Base-by-base conservation (phyloP, 257 asterid genomes). In the Plectranthus barbatus region DNA sequence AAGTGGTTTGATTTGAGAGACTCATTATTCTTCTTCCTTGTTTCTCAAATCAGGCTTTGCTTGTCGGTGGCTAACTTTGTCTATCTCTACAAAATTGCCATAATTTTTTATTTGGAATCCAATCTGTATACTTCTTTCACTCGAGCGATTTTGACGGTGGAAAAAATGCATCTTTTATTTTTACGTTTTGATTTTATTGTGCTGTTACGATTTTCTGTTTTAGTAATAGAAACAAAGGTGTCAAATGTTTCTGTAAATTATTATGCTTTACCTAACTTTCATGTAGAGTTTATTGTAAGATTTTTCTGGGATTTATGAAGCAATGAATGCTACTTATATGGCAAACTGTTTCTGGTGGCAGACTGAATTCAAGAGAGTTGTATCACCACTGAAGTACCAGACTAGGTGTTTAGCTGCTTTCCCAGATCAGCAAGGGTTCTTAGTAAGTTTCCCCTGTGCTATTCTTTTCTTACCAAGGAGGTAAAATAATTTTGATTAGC, bases 371-470 rank as follows among this genome's bases (percentile, higher is more conserved):
- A 93, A 87, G 88, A 84, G 91, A 76, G 71, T 93, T 62, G 21
- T 56, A 51, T 93, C 99, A 55, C 99, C 99, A 18, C 54, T 93
- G 69, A 90, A 90, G 88, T 85, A 90, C 83, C 99, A 93, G 76
- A 93, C 99, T 29, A 82, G 99, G 76, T 93, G 97, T 71, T 62
- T 93, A 55, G 99, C 99, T 62, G 95, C 99, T 62, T 93, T 93
- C 73, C 99, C 99, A 47, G 95, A 93, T 75, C 90, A 93, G 76
- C 96, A 90, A 81, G 99, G 99, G 46, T 93, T 90, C 80, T 72
- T 93, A 73, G 97, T 93, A 75, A 79, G 94, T 78, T 73, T 48
- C 52, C 1, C 3, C 5, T 31, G 3, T 31, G 36, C 36, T 1
- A 3, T 31, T 9, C 40, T 39, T 47, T 18, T 54, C 41, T 55